Evolutionary conservation across 306 rosid species (phyloP), one percentile per base, ranked within the genome.

Genomic region (Medicago arabica): DNA sequence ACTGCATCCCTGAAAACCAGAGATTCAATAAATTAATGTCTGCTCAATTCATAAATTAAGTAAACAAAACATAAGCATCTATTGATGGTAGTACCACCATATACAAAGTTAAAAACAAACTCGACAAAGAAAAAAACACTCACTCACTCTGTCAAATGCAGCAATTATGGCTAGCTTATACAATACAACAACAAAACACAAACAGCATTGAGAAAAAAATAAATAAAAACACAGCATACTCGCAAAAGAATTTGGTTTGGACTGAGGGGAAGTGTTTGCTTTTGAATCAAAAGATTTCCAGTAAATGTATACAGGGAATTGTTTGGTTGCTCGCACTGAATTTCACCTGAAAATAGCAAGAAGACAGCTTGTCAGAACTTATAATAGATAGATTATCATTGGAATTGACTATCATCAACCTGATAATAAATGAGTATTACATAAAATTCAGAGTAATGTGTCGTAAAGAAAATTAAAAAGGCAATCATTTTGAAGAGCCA

Each of bases 261-360:
- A 82, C 83, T 82, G 75, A 95, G 84, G 75, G 97, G 93, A 66
- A 90, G 75, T 11, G 97, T 94, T 84, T 94, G 98, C 75, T 92
- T 83, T 79, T 92, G 87, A 84, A 79, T 44, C 50, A 94, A 78
- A 87, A 86, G 92, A 78, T 94, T 94, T 78, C 97, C 96, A 2
- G 97, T 90, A 83, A 92, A 94, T 82, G 97, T 94, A 85, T 94
- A 92, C 69, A 94, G 73, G 18, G 98, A 94, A 88, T 92, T 94
- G 87, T 94, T 94, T 55, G 98, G 97, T 62, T 94, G 98, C 79
- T 94, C 97, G 59, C 98, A 90, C 82, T 94, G 92, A 87, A 92
- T 75, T 92, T 94, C 98, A 71, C 98, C 98, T 94, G 83, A 82
- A 87, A 69, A 60, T 41, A 59, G 58, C 68, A 49, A 58, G 28